Base-by-base conservation (phyloP, 345 rosid genomes). In the Linum trigynum region DNA sequence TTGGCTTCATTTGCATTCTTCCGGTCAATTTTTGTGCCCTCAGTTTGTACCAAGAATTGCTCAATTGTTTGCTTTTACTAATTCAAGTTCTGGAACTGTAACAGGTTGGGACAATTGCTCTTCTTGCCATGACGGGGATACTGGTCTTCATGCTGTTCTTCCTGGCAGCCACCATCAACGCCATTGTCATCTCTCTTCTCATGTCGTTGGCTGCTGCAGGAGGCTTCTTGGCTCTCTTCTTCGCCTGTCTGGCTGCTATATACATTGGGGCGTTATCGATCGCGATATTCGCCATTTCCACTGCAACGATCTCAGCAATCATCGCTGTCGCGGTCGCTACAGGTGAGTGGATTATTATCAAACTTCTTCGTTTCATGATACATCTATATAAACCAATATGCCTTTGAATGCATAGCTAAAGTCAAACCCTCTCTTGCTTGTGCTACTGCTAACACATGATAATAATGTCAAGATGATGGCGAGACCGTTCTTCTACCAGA, bases 201-300 rank as follows among this genome's bases (percentile, higher is more conserved):
- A 56, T 94, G 76, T 85, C 97, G 68, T 72, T 94, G 74, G 97
- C 95, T 8, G 84, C 85, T 17, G 97, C 87, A 14, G 96, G 97
- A 53, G 90, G 97, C 35, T 84, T 90, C 80, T 77, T 94, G 81
- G 92, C 97, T 62, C 64, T 94, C 23, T 90, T 88, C 82, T 79
- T 85, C 55, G 76, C 83, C 38, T 82, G 82, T 72, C 74, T 88
- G 57, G 73, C 95, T 14, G 92, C 85, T 42, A 57, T 88, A 37
- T 94, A 88, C 73, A 78, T 94, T 5, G 96, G 89, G 64, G 97
- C 96, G 38, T 73, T 90, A 71, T 79, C 85, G 6, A 69, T 88
- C 59, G 95, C 96, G 69, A 73, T 79, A 32, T 77, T 90, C 77
- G 85, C 83, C 76, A 82, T 94, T 70, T 83, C 92, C 57, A 71